Evolutionary conservation across 768 basidiomycete species (phyloP).

Genomic region (Imleria badia): DNA sequence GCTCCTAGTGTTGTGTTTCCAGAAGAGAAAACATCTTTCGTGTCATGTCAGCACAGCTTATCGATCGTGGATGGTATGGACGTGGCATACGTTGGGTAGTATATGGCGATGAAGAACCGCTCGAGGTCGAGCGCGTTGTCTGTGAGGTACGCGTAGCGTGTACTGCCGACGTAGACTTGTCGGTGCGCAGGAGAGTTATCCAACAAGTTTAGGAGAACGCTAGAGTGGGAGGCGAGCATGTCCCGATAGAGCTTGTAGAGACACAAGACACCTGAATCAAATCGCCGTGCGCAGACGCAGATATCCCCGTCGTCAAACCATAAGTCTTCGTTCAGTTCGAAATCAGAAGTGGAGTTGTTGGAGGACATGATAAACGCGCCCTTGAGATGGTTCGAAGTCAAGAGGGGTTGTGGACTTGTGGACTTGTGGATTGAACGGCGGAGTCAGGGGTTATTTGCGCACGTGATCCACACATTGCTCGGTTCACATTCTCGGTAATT

Average conservation of each 20-base stretch:
- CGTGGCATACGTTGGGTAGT: constrained; percentile 1
- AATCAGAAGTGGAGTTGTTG: not conserved
- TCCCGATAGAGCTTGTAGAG: constrained; percentile 8
- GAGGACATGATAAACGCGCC: not conserved
- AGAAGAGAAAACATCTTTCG: constrained; percentile 1
- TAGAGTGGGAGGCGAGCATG: constrained; percentile 2
- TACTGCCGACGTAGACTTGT: not conserved
- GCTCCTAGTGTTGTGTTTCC: not conserved
- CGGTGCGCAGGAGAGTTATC: not conserved
- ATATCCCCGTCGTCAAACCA: constrained; percentile 10
- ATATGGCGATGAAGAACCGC: constrained; percentile 1
- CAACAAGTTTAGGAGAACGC: not conserved
- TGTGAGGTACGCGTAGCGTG: not conserved
- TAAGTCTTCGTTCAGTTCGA: not conserved
- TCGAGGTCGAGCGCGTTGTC: constrained; percentile 6
- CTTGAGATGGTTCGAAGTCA: not conserved
- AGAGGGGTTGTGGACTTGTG: not conserved
- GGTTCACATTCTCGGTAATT: too few relatives aligned
- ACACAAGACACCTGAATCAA: constrained; percentile 1
- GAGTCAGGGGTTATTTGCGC: not conserved
- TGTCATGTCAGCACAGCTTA: not conserved
- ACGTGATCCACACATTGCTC: not conserved
- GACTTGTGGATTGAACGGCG: not conserved
- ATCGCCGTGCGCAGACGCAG: constrained; percentile 2
- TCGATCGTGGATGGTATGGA: not conserved